These are phyloP conservation scores for Apiospora sp. DNA, from an alignment of 2,329 filamentous ascomycete species.

Conservation along the genomic window DNA sequence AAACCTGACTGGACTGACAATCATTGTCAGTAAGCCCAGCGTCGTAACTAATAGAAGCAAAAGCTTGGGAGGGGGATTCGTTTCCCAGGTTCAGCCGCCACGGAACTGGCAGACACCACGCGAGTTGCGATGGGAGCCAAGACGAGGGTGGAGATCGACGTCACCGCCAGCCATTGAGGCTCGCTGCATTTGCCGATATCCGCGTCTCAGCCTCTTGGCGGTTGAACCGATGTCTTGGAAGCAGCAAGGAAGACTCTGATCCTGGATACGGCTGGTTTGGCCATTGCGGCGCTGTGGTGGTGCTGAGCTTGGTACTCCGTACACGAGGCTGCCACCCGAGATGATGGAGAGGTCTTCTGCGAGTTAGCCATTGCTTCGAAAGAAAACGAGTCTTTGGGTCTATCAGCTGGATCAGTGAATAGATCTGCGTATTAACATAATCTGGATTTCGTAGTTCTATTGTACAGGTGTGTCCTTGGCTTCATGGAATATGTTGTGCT, in stretches of 20 bases:
- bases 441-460: not conserved
- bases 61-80: not conserved
- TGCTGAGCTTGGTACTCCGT: not conserved
- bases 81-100: conserved; percentile 4
- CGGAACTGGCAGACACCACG: not conserved
- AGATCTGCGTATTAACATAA: not conserved
- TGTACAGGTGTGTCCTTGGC: not conserved
- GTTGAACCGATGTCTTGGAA: conserved; percentile 5
- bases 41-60: not conserved
- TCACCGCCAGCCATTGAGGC: conserved; percentile 16
- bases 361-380: not conserved
- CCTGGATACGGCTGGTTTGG: not conserved
- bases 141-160: conserved; percentile 18
- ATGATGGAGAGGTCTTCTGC: not conserved
- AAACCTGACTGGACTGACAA: not conserved
- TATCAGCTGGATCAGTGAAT: not conserved
- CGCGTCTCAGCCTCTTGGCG: conserved; percentile 7
- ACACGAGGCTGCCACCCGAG: not conserved
- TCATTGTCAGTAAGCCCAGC: not conserved
- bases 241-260: conserved; percentile 13
- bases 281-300: not conserved
- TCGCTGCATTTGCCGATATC: conserved; percentile 12
- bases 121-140: conserved; percentile 19
- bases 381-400: accelerated
- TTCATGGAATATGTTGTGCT: not conserved